phyloP scores from a whole-genome alignment of 805 yeast genomes.

The Yarrowia deformans region DNA sequence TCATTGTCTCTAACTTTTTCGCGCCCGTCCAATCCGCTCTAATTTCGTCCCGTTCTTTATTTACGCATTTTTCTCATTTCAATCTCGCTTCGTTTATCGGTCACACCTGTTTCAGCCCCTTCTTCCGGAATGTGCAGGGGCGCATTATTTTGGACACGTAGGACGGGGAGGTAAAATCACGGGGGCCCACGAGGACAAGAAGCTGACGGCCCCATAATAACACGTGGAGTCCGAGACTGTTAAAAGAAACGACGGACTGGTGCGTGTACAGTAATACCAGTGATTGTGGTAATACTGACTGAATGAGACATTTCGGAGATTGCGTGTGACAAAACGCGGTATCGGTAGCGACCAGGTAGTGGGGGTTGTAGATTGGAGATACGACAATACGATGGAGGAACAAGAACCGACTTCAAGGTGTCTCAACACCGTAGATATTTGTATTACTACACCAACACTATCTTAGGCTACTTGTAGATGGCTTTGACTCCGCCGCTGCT shows the following conservation, averaged over 20 bases:
- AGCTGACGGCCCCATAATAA: not conserved
- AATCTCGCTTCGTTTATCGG: slow-evolving; percentile 20
- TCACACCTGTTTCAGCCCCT: slow-evolving; percentile 33
- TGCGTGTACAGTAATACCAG: no score
- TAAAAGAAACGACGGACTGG: no score
- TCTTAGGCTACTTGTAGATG: no score
- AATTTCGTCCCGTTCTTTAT: not conserved
- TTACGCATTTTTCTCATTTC: not conserved
- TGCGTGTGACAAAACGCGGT: no score
- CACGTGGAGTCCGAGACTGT: not conserved
- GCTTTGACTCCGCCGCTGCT: not conserved
- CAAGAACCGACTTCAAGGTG: no score
- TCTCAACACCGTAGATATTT: no score
- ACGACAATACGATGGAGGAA: no score
- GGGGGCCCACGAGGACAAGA: slow-evolving; percentile 26
- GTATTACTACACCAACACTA: no score
- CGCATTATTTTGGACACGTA: slow-evolving; percentile 35
- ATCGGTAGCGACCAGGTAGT: no score
- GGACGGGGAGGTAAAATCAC: slow-evolving; percentile 27
- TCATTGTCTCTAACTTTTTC: not conserved
- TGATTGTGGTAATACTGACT: no score
- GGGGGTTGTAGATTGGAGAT: no score
- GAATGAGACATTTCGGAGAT: no score
- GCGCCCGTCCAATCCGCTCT: not conserved
- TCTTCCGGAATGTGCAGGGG: slow-evolving; percentile 39